phyloP scores from a whole-genome alignment of 441 rosid genomes.

The Adansonia gregorii region DNA sequence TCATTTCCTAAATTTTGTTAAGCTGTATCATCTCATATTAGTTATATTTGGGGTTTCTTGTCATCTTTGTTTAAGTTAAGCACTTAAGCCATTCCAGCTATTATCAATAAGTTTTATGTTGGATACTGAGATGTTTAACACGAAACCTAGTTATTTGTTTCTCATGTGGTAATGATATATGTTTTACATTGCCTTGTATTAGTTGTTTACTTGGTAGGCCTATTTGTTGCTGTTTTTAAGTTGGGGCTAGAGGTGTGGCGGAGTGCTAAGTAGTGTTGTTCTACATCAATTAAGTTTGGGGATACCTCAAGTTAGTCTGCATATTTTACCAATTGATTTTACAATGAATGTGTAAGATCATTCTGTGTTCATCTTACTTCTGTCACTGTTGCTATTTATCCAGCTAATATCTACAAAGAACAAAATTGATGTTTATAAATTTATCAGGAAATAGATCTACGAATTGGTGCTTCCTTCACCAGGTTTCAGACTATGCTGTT shows the following conservation, averaged over 20 bases:
- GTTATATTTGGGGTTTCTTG: not conserved
- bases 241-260: not conserved
- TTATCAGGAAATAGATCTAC: constrained; percentile 90
- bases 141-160: constrained; percentile 5
- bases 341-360: not conserved
- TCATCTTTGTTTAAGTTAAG: not conserved
- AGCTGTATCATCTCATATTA: not conserved
- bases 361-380: not conserved
- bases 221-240: constrained; percentile 9
- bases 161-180: not conserved
- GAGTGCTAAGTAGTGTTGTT: not conserved
- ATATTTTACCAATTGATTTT: not conserved
- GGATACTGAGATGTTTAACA: constrained; percentile 10
- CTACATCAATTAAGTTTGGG: not conserved
- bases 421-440: constrained; percentile 16
- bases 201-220: constrained; percentile 10
- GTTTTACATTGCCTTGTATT: not conserved
- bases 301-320: constrained; percentile 10
- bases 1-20: constrained; percentile 5
- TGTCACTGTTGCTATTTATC: not conserved
- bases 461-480: constrained; percentile 97
- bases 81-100: not conserved
- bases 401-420: not conserved
- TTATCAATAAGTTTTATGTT: constrained; percentile 4
- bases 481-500: constrained; percentile 94